Conservation (phyloP, 345 rosid genomes). For the Gossypium sturtianum region DNA sequence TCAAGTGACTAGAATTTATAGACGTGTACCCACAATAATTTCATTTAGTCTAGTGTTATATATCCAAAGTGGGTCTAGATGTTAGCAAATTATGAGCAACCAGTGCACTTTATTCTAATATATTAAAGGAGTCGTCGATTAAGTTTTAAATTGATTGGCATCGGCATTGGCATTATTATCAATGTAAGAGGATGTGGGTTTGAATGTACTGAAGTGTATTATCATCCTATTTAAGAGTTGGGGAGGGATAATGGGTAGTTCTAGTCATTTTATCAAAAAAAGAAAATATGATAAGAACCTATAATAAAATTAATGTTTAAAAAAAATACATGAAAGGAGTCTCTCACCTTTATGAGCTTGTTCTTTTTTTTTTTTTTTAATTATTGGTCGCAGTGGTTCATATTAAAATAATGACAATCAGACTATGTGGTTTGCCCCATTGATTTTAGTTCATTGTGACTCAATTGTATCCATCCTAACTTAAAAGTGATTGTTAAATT, state of each 20-base stretch:
- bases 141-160: no score
- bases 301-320: no score
- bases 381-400: slow-evolving; percentile 11
- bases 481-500: slow-evolving; percentile 26
- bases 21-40: background rate
- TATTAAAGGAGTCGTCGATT: slow-evolving; percentile 5
- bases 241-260: rapidly evolving
- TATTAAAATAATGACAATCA: slow-evolving; percentile 17
- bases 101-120: background rate
- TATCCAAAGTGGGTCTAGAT: background rate
- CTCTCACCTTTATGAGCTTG: background rate
- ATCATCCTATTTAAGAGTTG: no score
- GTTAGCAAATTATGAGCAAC: slow-evolving; percentile 14
- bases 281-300: rapidly evolving
- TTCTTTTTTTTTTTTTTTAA: background rate
- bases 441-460: slow-evolving; percentile 12
- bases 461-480: slow-evolving; percentile 25
- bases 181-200: no score
- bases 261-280: no score
- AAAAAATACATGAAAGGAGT: slow-evolving; percentile 13
- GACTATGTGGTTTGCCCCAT: slow-evolving; percentile 28
- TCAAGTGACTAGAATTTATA: background rate
- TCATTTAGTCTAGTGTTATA: background rate
- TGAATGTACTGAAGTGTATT: rapidly evolving
- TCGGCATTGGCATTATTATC: no score